Evolutionary conservation across 108 stramenopile species (phyloP).

Genomic region (Asterionellopsis glacialis): DNA sequence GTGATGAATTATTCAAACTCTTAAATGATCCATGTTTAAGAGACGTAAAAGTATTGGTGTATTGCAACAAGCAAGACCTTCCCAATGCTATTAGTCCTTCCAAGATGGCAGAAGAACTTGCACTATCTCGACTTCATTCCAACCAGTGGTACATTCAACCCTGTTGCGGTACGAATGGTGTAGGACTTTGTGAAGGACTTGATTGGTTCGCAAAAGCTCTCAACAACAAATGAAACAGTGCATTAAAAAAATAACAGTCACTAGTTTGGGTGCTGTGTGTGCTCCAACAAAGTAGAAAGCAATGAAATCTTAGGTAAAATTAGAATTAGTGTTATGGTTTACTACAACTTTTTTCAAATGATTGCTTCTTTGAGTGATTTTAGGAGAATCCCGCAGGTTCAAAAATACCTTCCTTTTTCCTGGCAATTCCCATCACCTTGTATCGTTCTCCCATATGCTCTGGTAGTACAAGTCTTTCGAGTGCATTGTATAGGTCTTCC

Average conservation of each 20-base stretch:
- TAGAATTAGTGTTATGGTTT: no score
- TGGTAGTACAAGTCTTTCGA: constrained; percentile 78
- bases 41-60: constrained; percentile 27
- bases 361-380: neutral
- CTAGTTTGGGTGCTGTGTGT: no score
- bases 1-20: constrained; percentile 27
- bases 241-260: no score
- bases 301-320: no score
- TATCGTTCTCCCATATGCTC: constrained; percentile 91
- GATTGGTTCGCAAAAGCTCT: constrained; percentile 94
- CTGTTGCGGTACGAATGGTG: constrained; percentile 93
- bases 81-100: constrained; percentile 20
- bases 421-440: constrained; percentile 78
- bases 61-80: constrained; percentile 56
- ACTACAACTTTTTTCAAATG: no score
- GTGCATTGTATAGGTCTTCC: constrained; percentile 60
- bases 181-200: constrained; percentile 83
- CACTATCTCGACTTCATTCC: no score
- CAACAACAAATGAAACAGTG: constrained; percentile 79
- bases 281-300: no score
- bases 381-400: constrained; percentile 50
- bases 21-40: constrained; percentile 27
- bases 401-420: constrained; percentile 43
- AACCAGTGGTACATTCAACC: constrained; percentile 99
- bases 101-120: constrained; percentile 7